A percentile compares a stretch with the other conserved stretches of the same genome.
These are phyloP conservation scores for Candida nemodendra DNA, from an alignment of 805 yeast genomes.

Conservation along the genomic window DNA sequence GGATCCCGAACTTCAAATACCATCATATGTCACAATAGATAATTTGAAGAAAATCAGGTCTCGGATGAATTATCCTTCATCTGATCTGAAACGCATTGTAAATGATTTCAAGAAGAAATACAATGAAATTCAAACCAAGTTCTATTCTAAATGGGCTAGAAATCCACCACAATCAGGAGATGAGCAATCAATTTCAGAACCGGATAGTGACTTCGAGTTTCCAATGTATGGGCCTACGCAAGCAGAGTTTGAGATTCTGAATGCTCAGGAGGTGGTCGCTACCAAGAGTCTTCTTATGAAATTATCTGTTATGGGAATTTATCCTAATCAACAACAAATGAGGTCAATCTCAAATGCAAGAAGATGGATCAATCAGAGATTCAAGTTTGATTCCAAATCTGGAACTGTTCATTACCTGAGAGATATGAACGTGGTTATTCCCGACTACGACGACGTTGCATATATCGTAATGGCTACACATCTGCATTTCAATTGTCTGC, in stretches of 20 bases:
- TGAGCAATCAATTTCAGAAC: constrained; percentile 1
- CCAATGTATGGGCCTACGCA: constrained; percentile 34
- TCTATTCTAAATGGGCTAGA: constrained; percentile 27
- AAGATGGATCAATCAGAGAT: constrained; percentile 34
- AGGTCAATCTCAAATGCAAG: constrained; percentile 31
- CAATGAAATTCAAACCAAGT: constrained; percentile 22
- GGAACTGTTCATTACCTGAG: constrained; percentile 27
- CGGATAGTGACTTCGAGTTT: constrained; percentile 23
- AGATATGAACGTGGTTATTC: constrained; percentile 28
- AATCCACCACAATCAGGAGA: constrained; percentile 7
- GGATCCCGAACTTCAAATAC: constrained; percentile 5
- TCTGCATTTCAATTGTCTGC: constrained; percentile 23
- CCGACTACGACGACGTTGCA: constrained; percentile 30
- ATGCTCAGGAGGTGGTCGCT: constrained; percentile 27
- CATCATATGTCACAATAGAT: constrained; percentile 23
- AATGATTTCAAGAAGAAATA: constrained; percentile 20
- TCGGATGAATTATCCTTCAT: constrained; percentile 11
- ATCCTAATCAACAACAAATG: constrained; percentile 30
- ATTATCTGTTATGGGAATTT: constrained; percentile 22
- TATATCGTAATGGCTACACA: constrained; percentile 32
- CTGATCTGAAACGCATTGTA: constrained; percentile 12
- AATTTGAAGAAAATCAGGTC: constrained; percentile 18
- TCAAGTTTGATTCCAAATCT: constrained; percentile 19
- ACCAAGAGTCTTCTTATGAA: constrained; percentile 27
- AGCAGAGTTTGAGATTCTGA: constrained; percentile 30